Evolutionary conservation across 2,329 filamentous ascomycete species (phyloP).

Genomic region (Pyricularia grisea): DNA sequence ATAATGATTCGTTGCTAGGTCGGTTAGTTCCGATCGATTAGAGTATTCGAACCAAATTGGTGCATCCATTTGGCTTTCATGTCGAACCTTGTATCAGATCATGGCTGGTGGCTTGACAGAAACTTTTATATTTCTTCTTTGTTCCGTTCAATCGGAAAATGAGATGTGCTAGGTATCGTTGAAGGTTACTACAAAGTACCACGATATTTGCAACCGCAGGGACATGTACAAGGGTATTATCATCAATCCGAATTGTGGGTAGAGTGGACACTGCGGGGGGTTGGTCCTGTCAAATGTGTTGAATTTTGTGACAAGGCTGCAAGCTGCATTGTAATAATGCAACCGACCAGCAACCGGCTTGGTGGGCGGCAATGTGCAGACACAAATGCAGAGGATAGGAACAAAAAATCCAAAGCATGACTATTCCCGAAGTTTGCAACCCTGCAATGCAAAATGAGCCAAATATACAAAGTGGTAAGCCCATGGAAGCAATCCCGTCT

Average conservation of each 20-base stretch:
- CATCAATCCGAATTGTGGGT: neutral
- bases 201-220: too few species aligned
- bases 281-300: neutral
- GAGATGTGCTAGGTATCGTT: neutral
- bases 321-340: neutral
- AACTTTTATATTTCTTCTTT: neutral
- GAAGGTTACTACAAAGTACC: too few species aligned
- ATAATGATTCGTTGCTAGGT: neutral
- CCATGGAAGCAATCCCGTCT: neutral
- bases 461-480: neutral
- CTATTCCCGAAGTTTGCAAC: neutral
- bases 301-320: neutral
- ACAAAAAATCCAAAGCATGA: neutral
- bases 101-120: neutral
- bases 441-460: neutral
- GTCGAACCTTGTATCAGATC: neutral
- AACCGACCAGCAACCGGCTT: neutral
- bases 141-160: neutral
- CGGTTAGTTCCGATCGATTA: neutral
- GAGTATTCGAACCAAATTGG: neutral
- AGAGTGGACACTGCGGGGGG: neutral
- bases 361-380: neutral
- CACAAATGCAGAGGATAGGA: neutral
- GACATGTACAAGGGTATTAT: neutral
- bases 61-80: neutral